Conservation (phyloP, 2,329 filamentous ascomycete genomes). For the Zopfia rhizophila region DNA sequence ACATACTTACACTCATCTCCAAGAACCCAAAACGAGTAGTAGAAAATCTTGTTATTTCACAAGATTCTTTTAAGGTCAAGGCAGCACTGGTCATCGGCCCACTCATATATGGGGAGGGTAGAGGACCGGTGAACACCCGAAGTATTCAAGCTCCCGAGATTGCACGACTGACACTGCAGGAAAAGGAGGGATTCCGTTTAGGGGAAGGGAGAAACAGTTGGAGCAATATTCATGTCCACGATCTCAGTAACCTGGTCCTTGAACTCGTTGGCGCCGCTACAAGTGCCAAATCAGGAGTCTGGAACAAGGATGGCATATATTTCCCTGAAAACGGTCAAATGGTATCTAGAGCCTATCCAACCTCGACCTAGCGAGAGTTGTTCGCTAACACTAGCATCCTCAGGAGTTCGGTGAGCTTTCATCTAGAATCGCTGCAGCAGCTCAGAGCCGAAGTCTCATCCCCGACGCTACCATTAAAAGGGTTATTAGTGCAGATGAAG, state of each 20-base stretch:
- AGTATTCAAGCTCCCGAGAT: conserved; percentile 68
- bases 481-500: conserved; percentile 27
- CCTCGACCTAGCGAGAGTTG: no score
- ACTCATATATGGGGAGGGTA: conserved; percentile 67
- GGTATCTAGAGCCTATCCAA: no score
- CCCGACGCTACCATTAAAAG: conserved; percentile 14
- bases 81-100: conserved; percentile 67
- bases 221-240: conserved; percentile 66
- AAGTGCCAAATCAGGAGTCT: conserved; percentile 42
- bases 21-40: conserved; percentile 22
- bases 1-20: conserved; percentile 15
- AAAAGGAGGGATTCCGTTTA: conserved; percentile 61
- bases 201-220: conserved; percentile 66
- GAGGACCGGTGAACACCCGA: conserved; percentile 63
- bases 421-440: conserved; percentile 22
- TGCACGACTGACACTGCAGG: conserved; percentile 58
- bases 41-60: conserved; percentile 25
- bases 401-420: conserved; percentile 26
- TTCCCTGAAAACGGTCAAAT: conserved; percentile 68
- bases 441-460: conserved; percentile 26
- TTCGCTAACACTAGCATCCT: no score
- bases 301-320: conserved; percentile 71
- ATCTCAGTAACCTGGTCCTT: conserved; percentile 64
- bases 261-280: conserved; percentile 63
- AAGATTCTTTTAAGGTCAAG: conserved; percentile 17